Base-by-base conservation (phyloP, 2,329 filamentous ascomycete species). In the Neopestalotiopsis sp. region DNA sequence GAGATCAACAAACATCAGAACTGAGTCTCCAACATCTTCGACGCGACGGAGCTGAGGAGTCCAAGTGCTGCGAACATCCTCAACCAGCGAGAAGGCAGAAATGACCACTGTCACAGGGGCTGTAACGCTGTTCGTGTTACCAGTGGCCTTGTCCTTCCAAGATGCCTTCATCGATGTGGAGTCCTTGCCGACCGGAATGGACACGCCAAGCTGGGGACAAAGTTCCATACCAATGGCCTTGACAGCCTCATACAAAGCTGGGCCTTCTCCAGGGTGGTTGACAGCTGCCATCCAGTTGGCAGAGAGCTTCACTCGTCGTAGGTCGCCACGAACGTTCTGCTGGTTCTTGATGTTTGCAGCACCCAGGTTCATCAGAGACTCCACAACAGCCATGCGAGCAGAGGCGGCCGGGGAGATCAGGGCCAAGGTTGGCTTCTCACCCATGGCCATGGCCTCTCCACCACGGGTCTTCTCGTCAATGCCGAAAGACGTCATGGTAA, bases 281-380 rank as follows among this genome's bases (percentile, higher is more conserved):
- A 95, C 93, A n/a, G 95, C 95, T 3, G 94, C 95, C 96, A 98
- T 98, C 95, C 95, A 99, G 83, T 99, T 98, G 64, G 95, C 95
- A 3, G 95, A 98, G 10, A 98, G 88, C 78, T 95, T 92, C 71
- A 98, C 91, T 58, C 93, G 90, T 70, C 88, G 88, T 65, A 98
- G 84, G 67, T 93, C 90, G 61, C 92, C 92, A 68, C 87, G 28
- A 77, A 64, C 61, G 61, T 64, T n/a, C 17, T 34, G 30, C 20
- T 59, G 38, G 17, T 61, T 61, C 65, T 67, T 68, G 63, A 70
- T 70, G 30, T 70, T 53, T 13, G 69, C 69, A 67, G 96, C 96
- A 49, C 93, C 94, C 69, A 99, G 86, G 80, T 99, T 99, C 88
- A 97, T 91, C 70, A 99, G 85, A 70, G 93, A 94, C 82, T 99